Conservation (phyloP, 306 rosid species). For the Pterocarpus macrocarpus region DNA sequence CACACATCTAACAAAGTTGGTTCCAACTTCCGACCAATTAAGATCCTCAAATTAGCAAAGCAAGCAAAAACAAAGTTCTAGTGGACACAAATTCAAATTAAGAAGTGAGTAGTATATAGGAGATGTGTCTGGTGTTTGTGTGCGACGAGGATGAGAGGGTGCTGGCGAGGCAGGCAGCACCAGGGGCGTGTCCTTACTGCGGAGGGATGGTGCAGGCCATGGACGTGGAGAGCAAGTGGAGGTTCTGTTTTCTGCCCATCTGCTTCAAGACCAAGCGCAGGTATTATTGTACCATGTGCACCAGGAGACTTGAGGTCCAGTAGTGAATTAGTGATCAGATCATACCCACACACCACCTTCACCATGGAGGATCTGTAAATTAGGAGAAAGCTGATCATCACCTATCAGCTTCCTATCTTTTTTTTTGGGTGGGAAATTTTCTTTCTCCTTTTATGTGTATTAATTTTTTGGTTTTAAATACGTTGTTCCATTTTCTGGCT, state of each 20-base stretch:
- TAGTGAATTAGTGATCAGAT: background rate
- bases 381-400: no score
- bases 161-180: conserved; percentile 68
- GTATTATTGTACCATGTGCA: conserved; percentile 60
- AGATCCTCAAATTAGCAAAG: background rate
- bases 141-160: conserved; percentile 75
- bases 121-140: conserved; percentile 82
- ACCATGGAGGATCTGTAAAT: no score
- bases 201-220: conserved; percentile 84
- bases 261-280: conserved; percentile 67
- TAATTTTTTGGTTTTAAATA: no score
- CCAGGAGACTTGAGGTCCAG: conserved; percentile 46
- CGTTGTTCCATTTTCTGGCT: no score
- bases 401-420: no score
- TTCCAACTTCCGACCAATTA: background rate
- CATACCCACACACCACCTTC: no score
- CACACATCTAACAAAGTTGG: background rate
- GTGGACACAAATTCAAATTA: background rate
- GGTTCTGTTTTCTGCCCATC: conserved; percentile 74
- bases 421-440: no score
- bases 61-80: background rate
- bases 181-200: conserved; percentile 79
- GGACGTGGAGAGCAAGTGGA: conserved; percentile 68
- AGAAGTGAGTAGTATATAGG: conserved; percentile 43
- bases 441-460: no score